Evolutionary conservation across 169 alveolate species (phyloP), one percentile per base, ranked within the genome.

Genomic region (Theileria orientalis): DNA sequence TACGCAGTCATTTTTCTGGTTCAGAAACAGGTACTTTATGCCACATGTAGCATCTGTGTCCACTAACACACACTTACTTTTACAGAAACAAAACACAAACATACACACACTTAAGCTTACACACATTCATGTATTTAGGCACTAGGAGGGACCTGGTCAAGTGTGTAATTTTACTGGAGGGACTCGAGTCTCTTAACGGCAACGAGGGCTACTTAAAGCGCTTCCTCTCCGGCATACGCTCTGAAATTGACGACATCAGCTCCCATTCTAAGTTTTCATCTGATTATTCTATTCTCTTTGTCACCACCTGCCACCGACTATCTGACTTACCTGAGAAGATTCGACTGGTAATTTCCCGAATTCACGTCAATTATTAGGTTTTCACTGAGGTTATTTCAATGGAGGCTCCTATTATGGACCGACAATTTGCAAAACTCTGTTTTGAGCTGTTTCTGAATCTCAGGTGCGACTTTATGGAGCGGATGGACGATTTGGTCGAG

Each of bases 81-180:
- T n/a, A n/a, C n/a, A n/a, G n/a, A n/a, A n/a, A n/a, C 19, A 16
- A 1, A 3, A 14, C 64, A 1, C 30, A 16, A 54, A 14, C 21
- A 29, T 21, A 27, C 30, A n/a, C n/a, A n/a, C n/a, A n/a, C n/a
- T n/a, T n/a, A n/a, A n/a, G n/a, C n/a, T n/a, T n/a, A n/a, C n/a
- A 14, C n/a, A n/a, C n/a, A n/a, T 33, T 57, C 3, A 3, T 33
- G n/a, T 16, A 27, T 63, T 29, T 63, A 63, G 73, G 60, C 33
- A 32, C 73, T 27, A 63, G 72, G 33, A 37, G 76, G n/a, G 30
- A 42, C 23, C 13, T 25, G 23, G 66, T 56, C 21, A 57, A 73
- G 21, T 77, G 86, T 64, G 76, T 70, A 37, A 76, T 77, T 13
- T 59, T 69, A 1, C 19, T 77, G 2, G 86, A 77, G 35, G 79